Evolutionary conservation across 805 yeast species (phyloP).

Genomic region (Lachancea thermotolerans): DNA sequence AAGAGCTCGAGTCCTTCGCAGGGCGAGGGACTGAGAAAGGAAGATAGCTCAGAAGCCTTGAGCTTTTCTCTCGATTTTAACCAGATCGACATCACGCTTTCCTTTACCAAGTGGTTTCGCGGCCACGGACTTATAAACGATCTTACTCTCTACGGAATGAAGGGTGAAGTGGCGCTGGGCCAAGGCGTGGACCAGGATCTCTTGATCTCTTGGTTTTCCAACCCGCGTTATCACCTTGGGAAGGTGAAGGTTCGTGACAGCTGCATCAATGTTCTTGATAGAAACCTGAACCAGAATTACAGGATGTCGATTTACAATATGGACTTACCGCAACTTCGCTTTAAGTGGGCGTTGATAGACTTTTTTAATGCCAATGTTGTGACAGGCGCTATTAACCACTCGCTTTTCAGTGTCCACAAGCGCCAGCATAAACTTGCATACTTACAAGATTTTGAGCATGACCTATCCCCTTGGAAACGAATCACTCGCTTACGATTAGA

Average conservation of each 20-base stretch:
- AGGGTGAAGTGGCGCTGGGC: conserved; percentile 54
- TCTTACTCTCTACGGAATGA: conserved; percentile 70
- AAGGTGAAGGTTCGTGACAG: conserved; percentile 36
- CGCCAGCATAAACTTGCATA: conserved; percentile 54
- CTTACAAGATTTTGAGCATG: conserved; percentile 34
- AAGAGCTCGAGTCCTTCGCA: conserved; percentile 37
- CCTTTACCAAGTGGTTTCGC: conserved; percentile 78
- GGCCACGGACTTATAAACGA: conserved; percentile 80
- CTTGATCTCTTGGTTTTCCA: conserved; percentile 29
- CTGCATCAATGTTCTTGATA: conserved; percentile 22
- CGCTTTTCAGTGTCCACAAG: conserved; percentile 71
- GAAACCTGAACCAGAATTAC: conserved; percentile 14
- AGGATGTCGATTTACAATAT: conserved; percentile 57
- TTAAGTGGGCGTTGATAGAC: conserved; percentile 54
- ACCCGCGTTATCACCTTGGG: conserved; percentile 36
- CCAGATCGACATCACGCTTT: conserved; percentile 68
- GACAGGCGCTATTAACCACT: conserved; percentile 67
- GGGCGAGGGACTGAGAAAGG: not conserved
- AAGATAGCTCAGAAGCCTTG: conserved; percentile 37
- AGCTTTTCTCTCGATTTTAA: conserved; percentile 77
- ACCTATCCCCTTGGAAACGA: conserved; percentile 41
- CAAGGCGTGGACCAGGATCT: conserved; percentile 46
- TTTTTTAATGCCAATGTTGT: conserved; percentile 63
- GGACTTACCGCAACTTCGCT: conserved; percentile 54
- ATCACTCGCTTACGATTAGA: conserved; percentile 42